Evolutionary conservation across 306 rosid genomes (phyloP), one percentile per base, ranked within the genome.

Genomic region (Medicago ruthenica): DNA sequence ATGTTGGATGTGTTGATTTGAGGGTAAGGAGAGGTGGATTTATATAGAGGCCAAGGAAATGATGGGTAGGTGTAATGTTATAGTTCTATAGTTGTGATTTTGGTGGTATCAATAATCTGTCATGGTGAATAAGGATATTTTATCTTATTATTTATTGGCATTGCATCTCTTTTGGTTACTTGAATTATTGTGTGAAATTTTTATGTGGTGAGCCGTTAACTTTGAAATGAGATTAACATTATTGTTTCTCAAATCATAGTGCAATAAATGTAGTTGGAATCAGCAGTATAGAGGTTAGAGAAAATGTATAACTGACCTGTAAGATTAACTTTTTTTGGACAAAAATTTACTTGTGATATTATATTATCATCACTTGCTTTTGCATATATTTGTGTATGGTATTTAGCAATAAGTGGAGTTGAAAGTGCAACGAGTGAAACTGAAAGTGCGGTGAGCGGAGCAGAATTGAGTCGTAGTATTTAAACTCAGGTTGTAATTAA

Each of bases 41-140:
- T 80, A 74, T 80, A 74, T 74, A 37, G 61, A 48, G 37, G 37
- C 22, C 1, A 9, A 34, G 9, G 71, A 74, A 68, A 50, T 68
- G 68, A 27, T 60, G 3, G 53, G 55, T 57, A 18, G 71, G 57
- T 74, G 44, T 36, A 44, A 77, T 16, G 78, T 76, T 78, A 76
- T 20, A 39, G 80, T 76, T 69, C 50, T 50, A 8, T 39, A 15
- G 2, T 41, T 73, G 74, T 67, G 64, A 37, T 50, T 39, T 37
- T 58, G 73, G 80, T 50, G 53, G 41, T 60, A 21, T 61, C 2
- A 20, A 17, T 60, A 59, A 74, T 37, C 72, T 61, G 24, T 80
- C 71, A 59, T 12, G 58, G 36, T 66, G 64, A 66, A 67, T 21
- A 60, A 73, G 12, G 80, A 68, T 67, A 18, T 74, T 67, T 44